Evolutionary conservation across 192 early-diverging fungal species (phyloP), one percentile per base, ranked within the genome.

Genomic region (Linnemannia zychae): DNA sequence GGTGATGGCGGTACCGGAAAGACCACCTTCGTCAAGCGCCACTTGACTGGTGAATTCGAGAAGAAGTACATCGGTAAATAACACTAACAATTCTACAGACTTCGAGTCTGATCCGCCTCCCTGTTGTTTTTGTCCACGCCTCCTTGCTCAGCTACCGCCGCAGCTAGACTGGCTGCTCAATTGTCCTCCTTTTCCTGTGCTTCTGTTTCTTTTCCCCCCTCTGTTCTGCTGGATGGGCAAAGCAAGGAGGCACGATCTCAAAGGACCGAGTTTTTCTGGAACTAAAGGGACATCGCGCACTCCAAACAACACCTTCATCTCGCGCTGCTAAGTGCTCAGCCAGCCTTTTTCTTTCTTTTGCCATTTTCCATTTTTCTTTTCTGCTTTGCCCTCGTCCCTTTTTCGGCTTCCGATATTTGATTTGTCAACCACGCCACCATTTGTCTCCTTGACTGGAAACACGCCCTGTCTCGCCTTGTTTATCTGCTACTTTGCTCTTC

Each of bases 11-110:
- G 98, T 87, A 98, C 99, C 33, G 99, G 99, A 82, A 99, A 99
- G 93, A 99, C 99, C 78, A 99, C 99, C 80, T 99, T 99, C 87
- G 99, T 99, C 82, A 99, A 99, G 94, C 97, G 99, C 84, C 99
- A 99, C 86, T 95, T 96, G 90, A 97, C 97, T 75, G 99, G 99
- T 86, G 99, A 99, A 93, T 99, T 99, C 82, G 99, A 99, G 90
- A 99, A 99, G 97, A 98, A 98, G 91, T 99, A 99, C 90, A 94
- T 99, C 86, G 96, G 96, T 97, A 92, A 88, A 92, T 89, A 69
- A 40, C 67, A 6, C 9, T 44, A 9, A 9, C 40, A 44, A 44
- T 6, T 44, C 40, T 50, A 73, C 44, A 24, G 20, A 46, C 22
- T 70, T 69, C 9, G 15, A 50, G 48, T 77, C 24, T 49, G 7